Base-by-base conservation (phyloP, 148 eudicot genomes). In the Vaccinium myrtillus region DNA sequence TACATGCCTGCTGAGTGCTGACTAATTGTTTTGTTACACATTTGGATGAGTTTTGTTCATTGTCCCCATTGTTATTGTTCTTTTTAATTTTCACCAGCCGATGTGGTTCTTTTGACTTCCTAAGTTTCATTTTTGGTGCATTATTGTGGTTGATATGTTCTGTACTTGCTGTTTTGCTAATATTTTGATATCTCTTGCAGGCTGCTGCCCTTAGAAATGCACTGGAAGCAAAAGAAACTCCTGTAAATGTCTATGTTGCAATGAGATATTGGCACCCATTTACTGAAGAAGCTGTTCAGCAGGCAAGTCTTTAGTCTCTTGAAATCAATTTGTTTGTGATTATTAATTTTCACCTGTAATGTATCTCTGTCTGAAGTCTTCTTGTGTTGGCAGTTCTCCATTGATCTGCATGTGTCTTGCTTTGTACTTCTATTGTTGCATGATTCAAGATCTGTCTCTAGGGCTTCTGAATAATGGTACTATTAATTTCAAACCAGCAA, bases 181-280 rank as follows among this genome's bases (percentile, higher is more conserved):
- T 27, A 46, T 18, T 79, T 30, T 75, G 49, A 56, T 79, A 71
- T 53, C 39, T 85, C 83, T 58, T 90, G 86, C 86, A 97, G 99
- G 99, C 98, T 85, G 81, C 84, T 86, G 98, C 98, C 58, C 78
- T 97, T 23, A 92, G 90, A 85, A 81, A 81, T 84, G 94, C 96
- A 76, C 85, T 97, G 84, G 93, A 93, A 89, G 90, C 91, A 48
- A 95, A 94, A 89, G 85, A 91, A 13, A 90, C 89, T 77, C 82
- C 90, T 85, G 98, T 90, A 54, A 90, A 93, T 81, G 98, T 97
- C 46, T 97, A 97, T 87, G 96, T 97, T 75, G 99, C 95, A 85
- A 97, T 97, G 99, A 89, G 99, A 13, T 97, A 97, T 88, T 97
- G 99, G 99, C 92, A 90, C 78, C 99, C 99, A n/a, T 97, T 92